Conservation (phyloP, 78 protist genomes). For the Dictyostelium firmibasis region DNA sequence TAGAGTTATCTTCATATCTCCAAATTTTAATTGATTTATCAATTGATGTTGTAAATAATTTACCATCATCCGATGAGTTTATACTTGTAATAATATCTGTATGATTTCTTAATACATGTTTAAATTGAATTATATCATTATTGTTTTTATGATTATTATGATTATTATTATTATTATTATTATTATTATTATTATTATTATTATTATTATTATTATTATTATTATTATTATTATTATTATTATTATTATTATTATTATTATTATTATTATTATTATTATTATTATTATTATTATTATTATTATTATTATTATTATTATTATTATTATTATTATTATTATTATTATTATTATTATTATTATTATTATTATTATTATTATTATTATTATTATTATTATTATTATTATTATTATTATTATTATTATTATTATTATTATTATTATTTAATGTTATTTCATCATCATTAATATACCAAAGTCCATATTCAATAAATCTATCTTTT, state of each 20-base stretch:
- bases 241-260: no score
- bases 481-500: conserved; percentile 64
- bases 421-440: no score
- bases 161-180: neutral
- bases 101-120: conserved; percentile 16
- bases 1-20: neutral
- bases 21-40: conserved; percentile 65
- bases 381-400: no score
- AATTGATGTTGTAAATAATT: conserved; percentile 20
- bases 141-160: neutral
- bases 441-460: neutral
- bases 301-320: no score
- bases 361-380: no score
- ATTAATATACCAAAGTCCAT: conserved; percentile 30
- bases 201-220: no score
- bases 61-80: neutral
- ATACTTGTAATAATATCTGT: conserved; percentile 60
- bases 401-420: no score
- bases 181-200: neutral
- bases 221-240: no score
- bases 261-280: no score
- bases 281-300: no score
- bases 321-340: no score
- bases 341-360: no score
- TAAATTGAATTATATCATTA: neutral